These are phyloP conservation scores for Aspergillus fumigatiaffinis DNA, from an alignment of 2,329 filamentous ascomycete species.

Conservation along the genomic window DNA sequence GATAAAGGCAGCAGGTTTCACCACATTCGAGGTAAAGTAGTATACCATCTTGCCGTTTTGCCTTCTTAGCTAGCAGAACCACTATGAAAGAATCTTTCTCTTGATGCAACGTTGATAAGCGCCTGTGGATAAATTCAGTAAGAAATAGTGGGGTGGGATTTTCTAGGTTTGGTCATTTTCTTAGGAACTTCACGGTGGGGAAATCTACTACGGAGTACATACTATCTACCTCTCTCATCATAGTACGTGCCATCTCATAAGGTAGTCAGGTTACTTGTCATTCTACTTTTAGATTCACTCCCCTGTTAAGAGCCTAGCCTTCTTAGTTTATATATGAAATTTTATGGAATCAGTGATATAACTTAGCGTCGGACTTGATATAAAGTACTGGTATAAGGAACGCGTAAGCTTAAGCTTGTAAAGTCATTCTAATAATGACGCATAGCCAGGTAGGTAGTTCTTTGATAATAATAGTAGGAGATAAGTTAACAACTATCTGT, in stretches of 20 bases:
- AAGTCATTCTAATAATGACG: neutral
- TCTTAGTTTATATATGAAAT: neutral
- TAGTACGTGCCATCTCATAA: no score
- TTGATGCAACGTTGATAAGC: neutral
- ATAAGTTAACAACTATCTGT: neutral
- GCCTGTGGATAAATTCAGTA: neutral
- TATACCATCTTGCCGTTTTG: conserved; percentile 64
- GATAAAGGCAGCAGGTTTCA: conserved; percentile 77
- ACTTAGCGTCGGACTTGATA: neutral
- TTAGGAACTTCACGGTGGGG: neutral
- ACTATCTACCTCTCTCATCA: no score
- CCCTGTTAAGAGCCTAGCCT: neutral
- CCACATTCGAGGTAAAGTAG: conserved; percentile 86
- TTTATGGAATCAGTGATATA: neutral
- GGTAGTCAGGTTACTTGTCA: neutral
- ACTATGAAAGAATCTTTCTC: neutral
- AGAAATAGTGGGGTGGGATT: neutral
- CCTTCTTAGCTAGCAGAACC: neutral
- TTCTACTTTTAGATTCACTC: neutral
- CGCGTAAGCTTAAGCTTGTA: neutral
- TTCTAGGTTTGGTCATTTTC: neutral
- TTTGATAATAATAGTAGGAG: neutral
- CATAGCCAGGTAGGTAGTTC: neutral
- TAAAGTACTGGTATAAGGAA: neutral
- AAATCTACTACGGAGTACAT: neutral